Percentiles rank a stretch among this genome's conserved stretches.
These are phyloP conservation scores for Flaveria floridana DNA, from an alignment of 140 eudicot genomes.

Conservation along the genomic window DNA sequence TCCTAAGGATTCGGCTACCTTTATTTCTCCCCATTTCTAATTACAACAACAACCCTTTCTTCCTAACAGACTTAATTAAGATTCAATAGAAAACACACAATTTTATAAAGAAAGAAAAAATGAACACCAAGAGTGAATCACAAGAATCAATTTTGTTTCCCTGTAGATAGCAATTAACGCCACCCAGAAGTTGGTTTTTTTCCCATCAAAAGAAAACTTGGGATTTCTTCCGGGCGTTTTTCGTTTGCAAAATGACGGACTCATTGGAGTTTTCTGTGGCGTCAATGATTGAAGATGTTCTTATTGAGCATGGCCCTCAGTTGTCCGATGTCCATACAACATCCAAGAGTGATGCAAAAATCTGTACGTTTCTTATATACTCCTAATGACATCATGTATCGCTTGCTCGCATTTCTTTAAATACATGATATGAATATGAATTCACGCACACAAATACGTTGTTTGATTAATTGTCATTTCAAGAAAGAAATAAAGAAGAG, in stretches of 20 bases:
- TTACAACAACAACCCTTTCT: too few species aligned
- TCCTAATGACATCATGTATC: background rate
- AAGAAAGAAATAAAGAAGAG: background rate
- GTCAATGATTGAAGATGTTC: conserved; percentile 70
- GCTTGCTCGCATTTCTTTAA: too few species aligned
- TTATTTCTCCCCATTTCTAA: too few species aligned
- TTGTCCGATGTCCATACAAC: conserved; percentile 52
- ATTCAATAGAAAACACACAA: too few species aligned
- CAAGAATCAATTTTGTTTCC: background rate
- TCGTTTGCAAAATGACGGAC: conserved; percentile 40
- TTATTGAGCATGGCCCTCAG: conserved; percentile 58
- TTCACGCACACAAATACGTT: background rate
- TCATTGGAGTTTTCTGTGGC: conserved; percentile 44
- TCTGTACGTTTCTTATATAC: conserved; percentile 39
- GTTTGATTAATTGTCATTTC: background rate
- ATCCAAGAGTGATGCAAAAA: conserved; percentile 60
- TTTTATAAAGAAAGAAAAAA: background rate
- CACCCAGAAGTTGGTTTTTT: background rate
- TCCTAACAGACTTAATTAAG: too few species aligned
- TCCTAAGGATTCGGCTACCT: background rate
- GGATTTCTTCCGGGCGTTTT: background rate
- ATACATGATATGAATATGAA: too few species aligned
- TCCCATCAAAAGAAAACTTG: too few species aligned
- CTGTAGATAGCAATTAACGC: conserved; percentile 15
- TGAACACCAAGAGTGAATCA: conserved; percentile 14